Base-by-base conservation (phyloP, 164 flowering plant genomes). In the Litsea cubeba region DNA sequence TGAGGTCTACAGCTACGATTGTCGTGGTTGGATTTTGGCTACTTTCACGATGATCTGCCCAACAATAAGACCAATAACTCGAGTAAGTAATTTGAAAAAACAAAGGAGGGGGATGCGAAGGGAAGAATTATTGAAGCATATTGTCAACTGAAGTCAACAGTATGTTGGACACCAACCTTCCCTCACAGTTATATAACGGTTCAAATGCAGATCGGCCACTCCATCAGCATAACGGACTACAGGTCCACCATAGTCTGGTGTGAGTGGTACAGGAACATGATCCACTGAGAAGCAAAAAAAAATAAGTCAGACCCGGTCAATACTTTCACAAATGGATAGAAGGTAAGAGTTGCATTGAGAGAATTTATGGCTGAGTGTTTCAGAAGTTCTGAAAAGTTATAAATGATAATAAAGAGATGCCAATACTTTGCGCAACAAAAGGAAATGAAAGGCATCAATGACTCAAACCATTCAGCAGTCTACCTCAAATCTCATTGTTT, bases 31-130 rank as follows among this genome's bases (percentile, higher is more conserved):
- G 82, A 83, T 92, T 88, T 40, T 76, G 75, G 68, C 82, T 81
- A 75, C 89, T 89, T 80, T 86, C 81, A 58, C 97, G 92, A 25
- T 81, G 85, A 89, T 95, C 98, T 95, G 77, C 65, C 28, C 73
- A 71, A 12, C 15, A 69, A 65, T 35, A 14, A 23, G 28, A 20
- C 17, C 58, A 54, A 54, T 20, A 54, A 54, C 35, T 40, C 10
- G 2, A 1, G 46, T 40, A 8, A 40, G 46, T 40, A 40, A 7
- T 40, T 40, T 40, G 10, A 8, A 40, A 40, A 40, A 7, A 35
- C 7, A 1, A 8, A 40, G 2, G 46, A 40, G 46, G 46, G 46
- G 46, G 46, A 0, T 40, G 11, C 1, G 2, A 40, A 7, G 10
- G 46, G 46, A 40, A 40, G 46, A 40, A 40, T 40, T 40, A 40